Percentiles rank a stretch among this genome's conserved stretches.
Evolutionary conservation across 768 basidiomycete genomes (phyloP).

Genomic region (Royoungia palumana): DNA sequence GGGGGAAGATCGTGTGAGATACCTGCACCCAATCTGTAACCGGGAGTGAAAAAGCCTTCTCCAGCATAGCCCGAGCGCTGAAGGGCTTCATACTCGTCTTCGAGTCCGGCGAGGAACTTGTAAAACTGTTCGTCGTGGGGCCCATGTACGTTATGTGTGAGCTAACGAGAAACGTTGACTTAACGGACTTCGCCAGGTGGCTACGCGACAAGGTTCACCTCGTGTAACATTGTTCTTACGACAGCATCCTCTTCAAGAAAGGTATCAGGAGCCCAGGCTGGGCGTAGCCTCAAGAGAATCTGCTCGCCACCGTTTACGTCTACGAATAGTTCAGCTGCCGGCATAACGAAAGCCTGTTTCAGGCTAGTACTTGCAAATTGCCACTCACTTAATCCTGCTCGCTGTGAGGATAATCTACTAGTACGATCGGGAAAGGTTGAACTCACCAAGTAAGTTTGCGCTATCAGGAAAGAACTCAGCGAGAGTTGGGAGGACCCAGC

Average conservation of each 20-base stretch:
- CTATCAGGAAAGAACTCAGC: slow-evolving; percentile 85
- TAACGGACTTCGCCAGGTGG: background rate
- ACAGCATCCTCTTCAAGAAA: slow-evolving; percentile 77
- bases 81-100: slow-evolving; percentile 82
- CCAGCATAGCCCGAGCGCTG: slow-evolving; percentile 81
- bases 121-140: slow-evolving; percentile 88
- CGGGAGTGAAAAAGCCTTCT: slow-evolving; percentile 85
- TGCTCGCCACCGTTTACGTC: slow-evolving; percentile 78
- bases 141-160: slow-evolving; percentile 86
- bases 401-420: slow-evolving; percentile 6
- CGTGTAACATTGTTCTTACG: slow-evolving; percentile 85
- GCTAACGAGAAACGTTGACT: slow-evolving; percentile 40
- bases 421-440: background rate
- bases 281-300: slow-evolving; percentile 81
- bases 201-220: slow-evolving; percentile 43
- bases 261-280: slow-evolving; percentile 58
- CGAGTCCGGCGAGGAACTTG: slow-evolving; percentile 64
- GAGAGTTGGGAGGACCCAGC: slow-evolving; percentile 76
- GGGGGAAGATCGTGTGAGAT: slow-evolving; percentile 67
- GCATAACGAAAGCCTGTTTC: background rate
- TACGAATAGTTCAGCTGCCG: slow-evolving; percentile 24
- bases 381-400: slow-evolving; percentile 38
- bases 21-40: slow-evolving; percentile 62
- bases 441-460: slow-evolving; percentile 67
- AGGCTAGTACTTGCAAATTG: background rate